Evolutionary conservation across 1,139 yeast species (phyloP).

Genomic region (Candida dubliniensis): DNA sequence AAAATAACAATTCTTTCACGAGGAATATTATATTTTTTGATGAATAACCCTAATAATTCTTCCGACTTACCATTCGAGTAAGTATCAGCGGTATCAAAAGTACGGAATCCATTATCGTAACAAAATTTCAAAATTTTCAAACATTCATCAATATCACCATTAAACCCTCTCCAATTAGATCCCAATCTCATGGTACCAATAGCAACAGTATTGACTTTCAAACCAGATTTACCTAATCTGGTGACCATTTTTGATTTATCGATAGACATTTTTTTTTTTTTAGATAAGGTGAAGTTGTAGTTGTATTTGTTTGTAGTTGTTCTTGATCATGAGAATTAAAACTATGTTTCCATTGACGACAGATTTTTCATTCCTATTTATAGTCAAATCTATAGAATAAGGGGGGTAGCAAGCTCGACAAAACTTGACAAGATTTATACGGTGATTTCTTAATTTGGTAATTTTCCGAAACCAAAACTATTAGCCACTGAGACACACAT

Average conservation of each 20-base stretch:
- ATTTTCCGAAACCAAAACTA: too few relatives aligned
- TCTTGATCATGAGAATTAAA: neutral
- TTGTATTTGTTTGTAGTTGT: neutral
- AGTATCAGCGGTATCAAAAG: constrained; percentile 33
- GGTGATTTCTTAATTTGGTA: too few relatives aligned
- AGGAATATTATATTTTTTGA: constrained; percentile 22
- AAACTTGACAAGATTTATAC: too few relatives aligned
- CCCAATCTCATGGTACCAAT: constrained; percentile 7
- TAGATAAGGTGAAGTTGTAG: neutral
- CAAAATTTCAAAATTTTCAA: constrained; percentile 44
- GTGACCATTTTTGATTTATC: constrained; percentile 5
- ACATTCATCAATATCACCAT: constrained; percentile 13
- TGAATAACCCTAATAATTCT: constrained; percentile 20
- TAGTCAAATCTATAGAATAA: too few relatives aligned
- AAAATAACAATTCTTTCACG: constrained; percentile 33
- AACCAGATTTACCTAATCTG: constrained; percentile 5
- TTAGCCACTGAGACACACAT: too few relatives aligned
- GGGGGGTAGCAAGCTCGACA: too few relatives aligned
- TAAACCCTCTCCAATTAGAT: constrained; percentile 5
- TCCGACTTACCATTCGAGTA: constrained; percentile 27
- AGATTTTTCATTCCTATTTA: too few relatives aligned
- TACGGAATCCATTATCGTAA: constrained; percentile 50
- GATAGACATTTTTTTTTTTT: neutral
- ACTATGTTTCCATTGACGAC: too few relatives aligned
- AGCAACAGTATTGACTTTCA: constrained; percentile 7